Conservation (phyloP, 257 asterid genomes). For the Solanum sitiens region DNA sequence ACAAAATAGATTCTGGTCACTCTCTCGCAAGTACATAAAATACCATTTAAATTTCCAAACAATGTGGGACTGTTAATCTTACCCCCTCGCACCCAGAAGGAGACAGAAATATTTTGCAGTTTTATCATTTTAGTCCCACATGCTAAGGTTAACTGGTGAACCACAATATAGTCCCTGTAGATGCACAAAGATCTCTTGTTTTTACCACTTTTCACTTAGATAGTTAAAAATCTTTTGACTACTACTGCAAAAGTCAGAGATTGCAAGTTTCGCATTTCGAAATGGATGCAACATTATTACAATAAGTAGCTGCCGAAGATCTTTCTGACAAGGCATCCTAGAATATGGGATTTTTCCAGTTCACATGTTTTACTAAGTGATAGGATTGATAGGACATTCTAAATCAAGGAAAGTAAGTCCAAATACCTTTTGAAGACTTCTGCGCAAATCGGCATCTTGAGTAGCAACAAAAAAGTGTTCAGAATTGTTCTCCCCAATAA, state of each 20-base stretch:
- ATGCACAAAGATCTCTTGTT: neutral
- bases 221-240: neutral
- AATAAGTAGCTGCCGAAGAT: neutral
- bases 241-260: neutral
- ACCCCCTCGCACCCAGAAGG: neutral
- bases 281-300: neutral
- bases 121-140: neutral
- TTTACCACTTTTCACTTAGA: neutral
- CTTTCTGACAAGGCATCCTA: neutral
- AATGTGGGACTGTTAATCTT: neutral
- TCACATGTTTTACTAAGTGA: neutral
- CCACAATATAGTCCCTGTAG: neutral
- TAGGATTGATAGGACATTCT: neutral
- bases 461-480: slow-evolving; percentile 92
- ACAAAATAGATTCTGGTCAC: neutral
- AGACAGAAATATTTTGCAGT: neutral
- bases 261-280: neutral
- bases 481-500: slow-evolving; percentile 59
- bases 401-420: neutral
- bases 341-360: neutral
- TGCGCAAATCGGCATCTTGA: slow-evolving; percentile 76
- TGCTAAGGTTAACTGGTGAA: neutral
- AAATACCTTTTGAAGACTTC: slow-evolving; percentile 62
- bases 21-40: neutral
- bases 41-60: neutral